Base-by-base conservation (phyloP, 2,329 filamentous ascomycete species). In the Alternaria brassicae region DNA sequence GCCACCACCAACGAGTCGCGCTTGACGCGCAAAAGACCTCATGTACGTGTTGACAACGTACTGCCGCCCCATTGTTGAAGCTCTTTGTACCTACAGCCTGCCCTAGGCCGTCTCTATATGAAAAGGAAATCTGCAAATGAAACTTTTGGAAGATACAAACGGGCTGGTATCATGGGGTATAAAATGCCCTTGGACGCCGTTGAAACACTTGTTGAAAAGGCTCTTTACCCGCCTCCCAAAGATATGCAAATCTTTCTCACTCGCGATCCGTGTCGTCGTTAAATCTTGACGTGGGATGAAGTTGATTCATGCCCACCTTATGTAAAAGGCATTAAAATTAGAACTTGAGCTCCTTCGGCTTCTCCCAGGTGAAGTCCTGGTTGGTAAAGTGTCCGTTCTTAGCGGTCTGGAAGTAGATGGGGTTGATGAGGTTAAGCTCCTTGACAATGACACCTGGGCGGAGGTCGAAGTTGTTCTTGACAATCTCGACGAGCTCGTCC, bases 311-410 rank as follows among this genome's bases (percentile, higher is more conserved):
- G 53, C 72, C 72, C 74, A 72, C 63, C 66, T 69, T 45, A 74
- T 76, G 71, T 70, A 69, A 63, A 66, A 68, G 42, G 49, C 49
- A 53, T 58, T 47, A 53, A 50, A 53, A 58, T 88, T 97, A 98
- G 83, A 92, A 90, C 83, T 91, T 93, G 78, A 99, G 91, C 72
- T 85, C 75, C 91, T 97, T 97, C 78, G 95, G 94, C 88, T 98
- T 88, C 89, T 99, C 95, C 95, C 95, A 99, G 83, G 85, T 88
- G 88, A 99, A 99, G 81, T 81, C 85, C 88, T 97, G 95, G 91
- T 97, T 95, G 83, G 93, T 96, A 84, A 99, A 99, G 88, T 99
- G 95, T 75, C 95, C 95, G 85, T 98, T 98, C 91, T 97, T 97
- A 83, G 95, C 95, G 59, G 95, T 99, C 86, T 94, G 88, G 87